Evolutionary conservation across 441 rosid genomes (phyloP).

Genomic region (Pelargonium cotyledonis): DNA sequence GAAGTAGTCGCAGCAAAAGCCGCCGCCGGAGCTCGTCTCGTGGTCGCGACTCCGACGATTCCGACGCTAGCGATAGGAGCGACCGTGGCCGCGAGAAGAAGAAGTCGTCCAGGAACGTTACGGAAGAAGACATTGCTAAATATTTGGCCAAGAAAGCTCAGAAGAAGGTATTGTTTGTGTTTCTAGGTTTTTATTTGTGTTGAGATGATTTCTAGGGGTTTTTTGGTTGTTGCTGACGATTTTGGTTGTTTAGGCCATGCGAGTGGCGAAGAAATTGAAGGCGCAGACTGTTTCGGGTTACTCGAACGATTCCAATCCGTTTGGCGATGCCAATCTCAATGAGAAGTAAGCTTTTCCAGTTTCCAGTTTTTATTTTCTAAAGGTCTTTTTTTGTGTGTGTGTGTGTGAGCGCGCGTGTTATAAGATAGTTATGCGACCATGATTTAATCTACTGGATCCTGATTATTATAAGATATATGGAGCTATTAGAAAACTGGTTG

Average conservation of each 20-base stretch:
- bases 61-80: slow-evolving; percentile 31
- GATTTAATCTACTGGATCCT: too few relatives aligned
- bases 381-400: background rate
- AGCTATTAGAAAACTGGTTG: too few relatives aligned
- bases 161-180: slow-evolving; percentile 44
- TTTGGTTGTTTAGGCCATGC: slow-evolving; percentile 43
- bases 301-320: slow-evolving; percentile 89
- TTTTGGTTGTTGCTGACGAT: slow-evolving; percentile 9
- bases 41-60: slow-evolving; percentile 22
- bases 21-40: slow-evolving; percentile 18
- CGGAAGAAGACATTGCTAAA: slow-evolving; percentile 61
- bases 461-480: too few relatives aligned
- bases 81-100: slow-evolving; percentile 36
- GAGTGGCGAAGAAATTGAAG: slow-evolving; percentile 74
- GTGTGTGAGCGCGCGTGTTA: too few relatives aligned
- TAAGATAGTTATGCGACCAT: too few relatives aligned
- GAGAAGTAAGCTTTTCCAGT: slow-evolving; percentile 45
- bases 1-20: slow-evolving; percentile 30
- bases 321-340: slow-evolving; percentile 88
- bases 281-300: slow-evolving; percentile 66
- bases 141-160: slow-evolving; percentile 76
- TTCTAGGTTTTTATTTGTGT: background rate
- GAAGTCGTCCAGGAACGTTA: slow-evolving; percentile 40
- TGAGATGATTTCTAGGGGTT: slow-evolving; percentile 8
- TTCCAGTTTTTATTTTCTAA: background rate